Base-by-base conservation (phyloP, 495 filamentous ascomycete species). In the Penicillium nucicola region DNA sequence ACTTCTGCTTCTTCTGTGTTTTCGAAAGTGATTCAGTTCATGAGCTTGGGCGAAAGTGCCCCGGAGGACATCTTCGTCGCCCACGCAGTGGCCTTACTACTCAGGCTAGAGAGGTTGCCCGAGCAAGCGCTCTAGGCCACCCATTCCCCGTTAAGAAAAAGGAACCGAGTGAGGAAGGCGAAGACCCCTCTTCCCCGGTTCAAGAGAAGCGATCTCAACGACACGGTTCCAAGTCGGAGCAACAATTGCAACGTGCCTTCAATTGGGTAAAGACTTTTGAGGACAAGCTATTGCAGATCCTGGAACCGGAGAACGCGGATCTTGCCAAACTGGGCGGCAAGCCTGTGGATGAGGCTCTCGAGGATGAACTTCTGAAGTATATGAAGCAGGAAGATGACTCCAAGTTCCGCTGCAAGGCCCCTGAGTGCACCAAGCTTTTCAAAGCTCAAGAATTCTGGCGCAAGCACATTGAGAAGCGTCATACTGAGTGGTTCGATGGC, bases 241-340 rank as follows among this genome's bases (percentile, higher is more conserved):
- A 92, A 59, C 95, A 97, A 69, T 80, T 97, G 25, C 87, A 89
- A 62, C 83, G 95, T 36, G 95, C 93, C 1, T 96, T 90, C 73
- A 99, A 99, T 58, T 97, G 95, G 95, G 95, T 97, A n/a, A 92
- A 86, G 70, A 96, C 92, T 0, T 99, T 95, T 60, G 93, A 99
- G 62, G 93, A 99, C 56, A 99, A 97, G 75, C 77, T 97, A 45
- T 74, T 89, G 64, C 90, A 93, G 64, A 87, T 95, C 34, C 76
- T 99, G 15, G 91, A 97, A 61, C 92, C 92, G 5, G 88, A 96
- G 22, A 83, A 82, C 47, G 89, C 88, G 32, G 90, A 96, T 59
- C 72, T 97, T 42, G 69, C 69, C 61, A 97, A 96, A 68, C 80
- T 99, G 19, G 93, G 95, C 36, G 93, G 93, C 7, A 92, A 88